phyloP scores from a whole-genome alignment of 2,329 filamentous ascomycete genomes.

The Botrytis fabae region DNA sequence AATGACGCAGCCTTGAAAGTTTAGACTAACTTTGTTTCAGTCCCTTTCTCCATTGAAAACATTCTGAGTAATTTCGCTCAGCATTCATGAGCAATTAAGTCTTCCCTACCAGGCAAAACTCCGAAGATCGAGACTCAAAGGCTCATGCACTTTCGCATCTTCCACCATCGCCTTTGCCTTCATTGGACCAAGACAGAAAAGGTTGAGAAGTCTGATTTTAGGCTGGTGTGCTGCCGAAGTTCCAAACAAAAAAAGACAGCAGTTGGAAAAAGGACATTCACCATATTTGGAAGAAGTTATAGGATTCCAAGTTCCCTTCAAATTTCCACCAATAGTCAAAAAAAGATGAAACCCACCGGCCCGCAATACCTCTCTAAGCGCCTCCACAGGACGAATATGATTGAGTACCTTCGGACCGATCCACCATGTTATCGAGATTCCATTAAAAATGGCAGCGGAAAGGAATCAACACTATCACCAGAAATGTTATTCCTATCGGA shows the following conservation, averaged over 20 bases:
- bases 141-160: not conserved
- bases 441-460: not conserved
- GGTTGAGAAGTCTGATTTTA: not conserved
- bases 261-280: not conserved
- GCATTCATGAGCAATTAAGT: not conserved
- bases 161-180: not conserved
- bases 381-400: too few relatives aligned
- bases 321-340: not conserved
- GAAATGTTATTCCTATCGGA: not conserved
- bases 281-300: not conserved
- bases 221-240: not conserved
- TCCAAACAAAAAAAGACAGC: not conserved
- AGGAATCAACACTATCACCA: not conserved
- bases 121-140: not conserved
- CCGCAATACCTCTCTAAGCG: too few relatives aligned
- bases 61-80: not conserved
- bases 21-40: not conserved
- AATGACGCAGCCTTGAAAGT: not conserved
- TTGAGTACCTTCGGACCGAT: not conserved
- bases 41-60: not conserved
- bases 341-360: too few relatives aligned
- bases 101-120: not conserved
- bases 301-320: not conserved
- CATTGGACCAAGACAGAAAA: slow-evolving; percentile 6
- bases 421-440: not conserved